These are phyloP conservation scores for Cordyceps javanica DNA, from an alignment of 2,329 filamentous ascomycete species.

Conservation along the genomic window DNA sequence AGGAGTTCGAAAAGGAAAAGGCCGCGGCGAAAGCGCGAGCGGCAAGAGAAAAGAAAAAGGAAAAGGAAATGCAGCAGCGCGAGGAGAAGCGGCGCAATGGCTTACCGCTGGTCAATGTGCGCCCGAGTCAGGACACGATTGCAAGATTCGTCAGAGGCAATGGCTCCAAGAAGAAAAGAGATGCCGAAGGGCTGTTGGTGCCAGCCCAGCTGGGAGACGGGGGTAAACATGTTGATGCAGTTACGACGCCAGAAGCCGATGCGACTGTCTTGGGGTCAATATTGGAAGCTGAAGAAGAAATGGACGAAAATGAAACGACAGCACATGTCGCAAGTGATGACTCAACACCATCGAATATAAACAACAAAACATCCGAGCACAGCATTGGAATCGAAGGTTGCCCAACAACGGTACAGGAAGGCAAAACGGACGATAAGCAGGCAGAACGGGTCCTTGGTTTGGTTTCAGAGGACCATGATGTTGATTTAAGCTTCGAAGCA, in stretches of 20 bases:
- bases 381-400: not conserved
- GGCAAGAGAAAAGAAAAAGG: conserved; percentile 49
- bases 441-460: not conserved
- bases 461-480: not conserved
- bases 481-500: not conserved
- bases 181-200: conserved; percentile 15
- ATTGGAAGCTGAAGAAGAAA: not conserved
- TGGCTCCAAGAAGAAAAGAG: conserved; percentile 26
- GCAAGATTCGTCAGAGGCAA: conserved; percentile 42
- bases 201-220: not conserved
- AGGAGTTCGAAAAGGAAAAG: conserved; percentile 45
- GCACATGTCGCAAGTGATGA: not conserved
- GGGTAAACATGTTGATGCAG: conserved; percentile 3
- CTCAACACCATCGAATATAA: not conserved
- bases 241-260: not conserved
- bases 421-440: not conserved
- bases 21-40: conserved; percentile 41
- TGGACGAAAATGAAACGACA: not conserved
- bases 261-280: not conserved
- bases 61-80: conserved; percentile 42
- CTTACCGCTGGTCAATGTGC: conserved; percentile 46
- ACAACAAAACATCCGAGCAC: not conserved
- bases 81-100: conserved; percentile 47
- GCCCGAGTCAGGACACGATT: conserved; percentile 53
- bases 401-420: not conserved